These are phyloP conservation scores for Herpotrichia juniperi DNA, from an alignment of 2,329 filamentous ascomycete species.

Conservation along the genomic window DNA sequence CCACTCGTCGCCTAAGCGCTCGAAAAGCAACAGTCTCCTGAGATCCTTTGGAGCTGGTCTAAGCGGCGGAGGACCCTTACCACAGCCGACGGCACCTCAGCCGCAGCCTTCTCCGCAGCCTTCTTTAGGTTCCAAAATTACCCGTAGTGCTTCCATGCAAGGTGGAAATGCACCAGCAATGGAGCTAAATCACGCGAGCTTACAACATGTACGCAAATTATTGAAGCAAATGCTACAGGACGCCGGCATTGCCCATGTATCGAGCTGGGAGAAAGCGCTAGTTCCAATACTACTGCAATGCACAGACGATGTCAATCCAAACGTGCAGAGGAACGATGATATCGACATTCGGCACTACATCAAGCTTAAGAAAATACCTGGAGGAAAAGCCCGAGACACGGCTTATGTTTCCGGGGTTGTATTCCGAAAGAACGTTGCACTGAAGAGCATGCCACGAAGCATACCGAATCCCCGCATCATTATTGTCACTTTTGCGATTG, in stretches of 20 bases:
- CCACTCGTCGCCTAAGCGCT: constrained; percentile 73
- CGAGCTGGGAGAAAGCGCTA: constrained; percentile 87
- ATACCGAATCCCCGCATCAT: constrained; percentile 85
- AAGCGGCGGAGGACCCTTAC: constrained; percentile 19
- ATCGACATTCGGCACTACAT: constrained; percentile 98
- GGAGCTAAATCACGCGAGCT: constrained; percentile 84
- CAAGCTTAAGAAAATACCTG: constrained; percentile 94
- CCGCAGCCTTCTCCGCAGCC: constrained; percentile 33
- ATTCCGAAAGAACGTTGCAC: constrained; percentile 93
- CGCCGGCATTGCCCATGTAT: constrained; percentile 71
- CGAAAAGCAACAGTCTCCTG: constrained; percentile 59
- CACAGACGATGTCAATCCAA: constrained; percentile 92
- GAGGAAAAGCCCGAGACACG: constrained; percentile 87
- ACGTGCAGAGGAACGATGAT: constrained; percentile 87
- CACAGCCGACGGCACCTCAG: constrained; percentile 28
- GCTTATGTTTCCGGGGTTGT: constrained; percentile 97
- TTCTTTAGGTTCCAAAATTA: constrained; percentile 46
- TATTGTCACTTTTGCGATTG: constrained; percentile 92
- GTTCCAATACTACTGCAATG: constrained; percentile 89
- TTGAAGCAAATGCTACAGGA: constrained; percentile 84
- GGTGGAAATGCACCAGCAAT: constrained; percentile 75
- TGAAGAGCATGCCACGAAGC: constrained; percentile 93
- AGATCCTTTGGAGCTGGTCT: constrained; percentile 54
- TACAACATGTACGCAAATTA: constrained; percentile 85
- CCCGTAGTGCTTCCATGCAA: constrained; percentile 83